Evolutionary conservation across 2,329 filamentous ascomycete species (phyloP).

Genomic region (Phaeosphaeriaceae sp.): DNA sequence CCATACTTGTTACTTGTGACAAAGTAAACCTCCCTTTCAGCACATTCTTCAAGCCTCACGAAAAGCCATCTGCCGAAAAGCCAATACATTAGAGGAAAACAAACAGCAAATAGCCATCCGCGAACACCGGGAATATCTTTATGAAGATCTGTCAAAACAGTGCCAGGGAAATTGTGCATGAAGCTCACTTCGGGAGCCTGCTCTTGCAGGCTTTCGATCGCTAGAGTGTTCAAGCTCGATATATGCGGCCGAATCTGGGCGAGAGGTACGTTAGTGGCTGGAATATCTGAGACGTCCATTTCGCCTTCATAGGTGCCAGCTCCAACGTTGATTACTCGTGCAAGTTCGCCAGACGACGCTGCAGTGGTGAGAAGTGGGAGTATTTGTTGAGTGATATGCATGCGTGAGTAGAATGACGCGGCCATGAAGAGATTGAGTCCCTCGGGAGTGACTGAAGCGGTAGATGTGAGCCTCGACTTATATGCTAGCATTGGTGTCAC

Average conservation of each 20-base stretch:
- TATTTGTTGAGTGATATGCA: constrained; percentile 47
- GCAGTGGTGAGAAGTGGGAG: constrained; percentile 42
- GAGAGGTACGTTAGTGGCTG: constrained; percentile 29
- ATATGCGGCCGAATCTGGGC: constrained; percentile 25
- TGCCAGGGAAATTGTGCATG: constrained; percentile 33
- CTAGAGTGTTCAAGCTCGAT: constrained; percentile 33
- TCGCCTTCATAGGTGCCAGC: constrained; percentile 21
- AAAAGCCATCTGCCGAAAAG: constrained; percentile 16
- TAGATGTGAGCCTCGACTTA: not conserved
- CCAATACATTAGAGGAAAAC: constrained; percentile 14
- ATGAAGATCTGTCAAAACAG: constrained; percentile 24
- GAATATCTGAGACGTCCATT: constrained; percentile 17
- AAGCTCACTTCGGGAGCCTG: constrained; percentile 28
- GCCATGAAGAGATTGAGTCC: constrained; percentile 40
- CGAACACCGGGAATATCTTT: constrained; percentile 8
- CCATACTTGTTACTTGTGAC: constrained; percentile 31
- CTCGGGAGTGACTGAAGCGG: constrained; percentile 31
- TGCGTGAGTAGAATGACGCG: constrained; percentile 43
- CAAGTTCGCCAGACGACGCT: constrained; percentile 20
- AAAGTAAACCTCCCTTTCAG: constrained; percentile 39
- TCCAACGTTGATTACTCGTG: constrained; percentile 36
- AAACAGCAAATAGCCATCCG: not conserved
- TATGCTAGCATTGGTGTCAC: not conserved
- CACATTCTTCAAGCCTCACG: constrained; percentile 31
- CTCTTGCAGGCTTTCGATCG: constrained; percentile 27